Conservation (phyloP, 495 filamentous ascomycete species). For the Penicillium pancosmium region DNA sequence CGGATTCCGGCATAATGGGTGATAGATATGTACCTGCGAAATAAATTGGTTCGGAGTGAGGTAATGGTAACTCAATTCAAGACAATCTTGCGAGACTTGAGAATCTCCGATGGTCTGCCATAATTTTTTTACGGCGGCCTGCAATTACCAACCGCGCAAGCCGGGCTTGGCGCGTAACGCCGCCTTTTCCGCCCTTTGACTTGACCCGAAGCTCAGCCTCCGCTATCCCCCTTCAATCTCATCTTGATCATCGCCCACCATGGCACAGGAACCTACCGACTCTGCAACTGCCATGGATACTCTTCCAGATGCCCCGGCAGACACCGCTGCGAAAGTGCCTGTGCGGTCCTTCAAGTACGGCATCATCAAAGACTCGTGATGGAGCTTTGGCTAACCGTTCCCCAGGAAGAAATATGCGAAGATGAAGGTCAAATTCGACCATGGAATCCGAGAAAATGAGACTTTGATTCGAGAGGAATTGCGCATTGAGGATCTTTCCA, state of each 20-base stretch:
- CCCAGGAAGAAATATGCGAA: slow-evolving; percentile 95
- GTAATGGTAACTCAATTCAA: not conserved
- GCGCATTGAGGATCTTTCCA: slow-evolving; percentile 72
- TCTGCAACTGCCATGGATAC: slow-evolving; percentile 29
- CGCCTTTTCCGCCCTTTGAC: slow-evolving; percentile 13
- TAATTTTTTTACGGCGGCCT: slow-evolving; percentile 38
- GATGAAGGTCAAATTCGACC: slow-evolving; percentile 82
- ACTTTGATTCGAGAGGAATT: slow-evolving; percentile 75
- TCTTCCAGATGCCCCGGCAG: slow-evolving; percentile 36
- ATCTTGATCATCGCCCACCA: slow-evolving; percentile 17
- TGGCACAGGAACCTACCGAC: slow-evolving; percentile 37
- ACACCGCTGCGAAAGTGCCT: slow-evolving; percentile 40
- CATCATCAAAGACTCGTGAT: not conserved
- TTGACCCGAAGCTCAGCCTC: slow-evolving; percentile 5
- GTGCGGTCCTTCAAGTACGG: slow-evolving; percentile 49
- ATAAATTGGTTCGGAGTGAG: not conserved
- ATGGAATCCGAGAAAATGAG: slow-evolving; percentile 78
- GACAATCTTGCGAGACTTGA: not conserved
- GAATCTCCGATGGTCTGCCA: not conserved
- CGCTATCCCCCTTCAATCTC: slow-evolving; percentile 4
- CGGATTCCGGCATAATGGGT: slow-evolving; percentile 34
- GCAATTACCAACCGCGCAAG: slow-evolving; percentile 34
- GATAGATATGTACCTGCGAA: not conserved
- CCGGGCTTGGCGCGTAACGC: slow-evolving; percentile 27
- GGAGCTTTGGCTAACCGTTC: slow-evolving; percentile 33